A percentile compares a stretch with the other conserved stretches of the same genome.
phyloP scores from a whole-genome alignment of 805 yeast species.

The Saccharomycodes ludwigii region DNA sequence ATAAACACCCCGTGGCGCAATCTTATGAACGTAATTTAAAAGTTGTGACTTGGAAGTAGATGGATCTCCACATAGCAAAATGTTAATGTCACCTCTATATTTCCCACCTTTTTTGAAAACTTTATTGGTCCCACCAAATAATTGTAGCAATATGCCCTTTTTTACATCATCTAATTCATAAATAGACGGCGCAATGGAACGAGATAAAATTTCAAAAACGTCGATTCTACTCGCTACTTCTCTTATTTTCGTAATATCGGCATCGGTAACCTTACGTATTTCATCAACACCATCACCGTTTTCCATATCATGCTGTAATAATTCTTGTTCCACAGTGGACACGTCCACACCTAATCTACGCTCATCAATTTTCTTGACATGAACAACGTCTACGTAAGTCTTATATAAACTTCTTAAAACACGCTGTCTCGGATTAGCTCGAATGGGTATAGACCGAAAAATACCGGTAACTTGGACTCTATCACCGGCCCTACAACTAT shows the following conservation, averaged over 20 bases:
- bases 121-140: constrained; percentile 94
- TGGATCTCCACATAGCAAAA: constrained; percentile 93
- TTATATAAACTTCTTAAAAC: constrained; percentile 76
- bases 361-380: constrained; percentile 74
- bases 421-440: constrained; percentile 76
- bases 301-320: constrained; percentile 37
- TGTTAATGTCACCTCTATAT: constrained; percentile 91
- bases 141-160: constrained; percentile 83
- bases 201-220: constrained; percentile 70
- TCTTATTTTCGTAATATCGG: constrained; percentile 54
- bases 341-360: constrained; percentile 72
- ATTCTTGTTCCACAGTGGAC: constrained; percentile 39
- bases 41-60: constrained; percentile 95
- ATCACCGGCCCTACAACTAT: constrained; percentile 92
- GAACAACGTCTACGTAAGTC: constrained; percentile 90
- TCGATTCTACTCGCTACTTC: constrained; percentile 58
- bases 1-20: constrained; percentile 95
- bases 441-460: constrained; percentile 83
- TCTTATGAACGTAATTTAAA: constrained; percentile 88
- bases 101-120: constrained; percentile 81
- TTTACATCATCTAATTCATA: constrained; percentile 95
- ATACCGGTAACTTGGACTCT: constrained; percentile 92
- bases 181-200: constrained; percentile 94
- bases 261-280: constrained; percentile 50
- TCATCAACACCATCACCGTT: constrained; percentile 65